Evolutionary conservation across 192 early-diverging fungal genomes (phyloP).

Genomic region (Coemansia sp.): DNA sequence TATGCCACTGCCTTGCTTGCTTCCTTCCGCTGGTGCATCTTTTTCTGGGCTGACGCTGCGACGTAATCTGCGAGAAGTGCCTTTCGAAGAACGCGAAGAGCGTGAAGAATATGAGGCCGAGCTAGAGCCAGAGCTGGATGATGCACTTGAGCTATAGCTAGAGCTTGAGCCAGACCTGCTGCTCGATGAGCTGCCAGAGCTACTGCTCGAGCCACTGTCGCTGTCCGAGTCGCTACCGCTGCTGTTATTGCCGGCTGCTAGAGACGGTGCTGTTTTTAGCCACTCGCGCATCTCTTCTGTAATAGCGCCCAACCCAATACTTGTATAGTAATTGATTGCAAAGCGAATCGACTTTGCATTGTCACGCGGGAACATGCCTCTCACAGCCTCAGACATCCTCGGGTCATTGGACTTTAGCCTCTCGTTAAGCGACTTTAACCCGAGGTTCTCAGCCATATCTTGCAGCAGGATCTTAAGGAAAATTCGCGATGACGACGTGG

Average conservation of each 20-base stretch:
- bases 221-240: constrained; percentile 20
- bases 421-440: constrained; percentile 74
- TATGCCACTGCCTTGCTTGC: neutral
- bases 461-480: constrained; percentile 95
- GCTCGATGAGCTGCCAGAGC: constrained; percentile 20
- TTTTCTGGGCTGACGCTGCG: neutral
- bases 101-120: neutral
- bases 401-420: constrained; percentile 64
- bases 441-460: constrained; percentile 81
- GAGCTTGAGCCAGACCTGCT: constrained; percentile 23
- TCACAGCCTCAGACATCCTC: constrained; percentile 67
- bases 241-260: constrained; percentile 7
- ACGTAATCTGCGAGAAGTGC: constrained; percentile 6
- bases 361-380: constrained; percentile 88
- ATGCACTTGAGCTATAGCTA: constrained; percentile 9
- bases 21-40: neutral
- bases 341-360: constrained; percentile 86
- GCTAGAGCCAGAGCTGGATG: constrained; percentile 18
- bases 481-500: constrained; percentile 93
- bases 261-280: constrained; percentile 60
- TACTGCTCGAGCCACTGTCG: constrained; percentile 19
- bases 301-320: constrained; percentile 86
- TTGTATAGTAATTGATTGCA: constrained; percentile 97
- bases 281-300: constrained; percentile 92
- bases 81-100: constrained; percentile 8